These are phyloP conservation scores for Oenanthe sinensis DNA, from an alignment of 129 eudicot genomes.

Conservation along the genomic window DNA sequence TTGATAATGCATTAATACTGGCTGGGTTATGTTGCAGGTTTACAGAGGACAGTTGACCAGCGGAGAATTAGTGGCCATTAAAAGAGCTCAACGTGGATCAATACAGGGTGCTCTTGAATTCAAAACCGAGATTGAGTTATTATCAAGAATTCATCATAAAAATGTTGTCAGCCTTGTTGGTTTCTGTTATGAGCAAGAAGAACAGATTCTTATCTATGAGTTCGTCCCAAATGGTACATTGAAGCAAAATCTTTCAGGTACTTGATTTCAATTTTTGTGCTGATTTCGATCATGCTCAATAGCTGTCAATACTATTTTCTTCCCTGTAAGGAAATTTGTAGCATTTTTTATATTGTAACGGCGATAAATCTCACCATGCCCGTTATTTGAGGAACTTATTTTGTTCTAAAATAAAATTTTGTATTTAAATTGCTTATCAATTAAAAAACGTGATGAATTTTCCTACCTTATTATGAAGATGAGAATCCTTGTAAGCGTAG, in stretches of 20 bases:
- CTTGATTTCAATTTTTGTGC: not conserved
- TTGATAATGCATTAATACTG: not conserved
- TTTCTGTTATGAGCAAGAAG: conserved; percentile 85
- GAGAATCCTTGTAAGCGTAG: not conserved
- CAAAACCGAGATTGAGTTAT: conserved; percentile 76
- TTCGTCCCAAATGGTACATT: conserved; percentile 70
- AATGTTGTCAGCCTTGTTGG: conserved; percentile 88
- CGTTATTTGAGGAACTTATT: not conserved
- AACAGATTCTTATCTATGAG: conserved; percentile 85
- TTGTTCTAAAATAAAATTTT: not conserved
- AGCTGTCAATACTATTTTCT: not conserved
- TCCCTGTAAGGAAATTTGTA: not conserved
- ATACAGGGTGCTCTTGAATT: conserved; percentile 76
- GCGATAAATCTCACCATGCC: not conserved
- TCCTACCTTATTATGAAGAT: not conserved
- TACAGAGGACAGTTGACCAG: conserved; percentile 57
- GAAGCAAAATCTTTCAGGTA: conserved; percentile 71
- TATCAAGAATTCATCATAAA: conserved; percentile 82
- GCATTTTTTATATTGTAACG: not conserved
- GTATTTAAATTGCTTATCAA: not conserved
- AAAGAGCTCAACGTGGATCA: conserved; percentile 84
- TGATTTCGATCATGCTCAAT: not conserved
- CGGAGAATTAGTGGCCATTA: conserved; percentile 60
- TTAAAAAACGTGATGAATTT: not conserved
- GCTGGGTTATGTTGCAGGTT: conserved; percentile 35